These are phyloP conservation scores for Mycena chlorophos DNA, from an alignment of 768 basidiomycete genomes.

Conservation along the genomic window DNA sequence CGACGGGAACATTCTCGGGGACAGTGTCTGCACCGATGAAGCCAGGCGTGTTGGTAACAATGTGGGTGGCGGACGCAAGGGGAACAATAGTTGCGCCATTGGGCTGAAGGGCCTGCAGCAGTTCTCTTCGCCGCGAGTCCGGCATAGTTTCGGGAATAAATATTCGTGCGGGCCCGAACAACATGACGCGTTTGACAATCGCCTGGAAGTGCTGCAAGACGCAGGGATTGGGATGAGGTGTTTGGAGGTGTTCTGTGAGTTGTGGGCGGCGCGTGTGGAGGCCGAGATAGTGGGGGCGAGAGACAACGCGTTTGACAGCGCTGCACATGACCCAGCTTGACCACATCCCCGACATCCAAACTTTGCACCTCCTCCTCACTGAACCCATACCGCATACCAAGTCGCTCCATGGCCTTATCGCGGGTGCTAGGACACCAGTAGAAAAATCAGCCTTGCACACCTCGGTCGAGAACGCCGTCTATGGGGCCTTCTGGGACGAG, in stretches of 20 bases:
- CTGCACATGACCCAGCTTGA: no score
- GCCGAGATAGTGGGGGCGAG: no score
- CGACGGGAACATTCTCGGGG: slow-evolving; percentile 9
- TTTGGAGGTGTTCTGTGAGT: no score
- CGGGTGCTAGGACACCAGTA: background rate
- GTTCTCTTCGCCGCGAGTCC: slow-evolving; percentile 40
- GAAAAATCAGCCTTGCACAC: slow-evolving; percentile 25
- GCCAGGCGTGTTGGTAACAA: slow-evolving; percentile 56
- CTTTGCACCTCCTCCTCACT: slow-evolving; percentile 45
- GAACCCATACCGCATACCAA: slow-evolving; percentile 75
- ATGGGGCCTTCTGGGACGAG: slow-evolving; percentile 75
- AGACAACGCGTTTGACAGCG: no score
- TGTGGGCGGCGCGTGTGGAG: no score
- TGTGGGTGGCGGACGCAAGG: slow-evolving; percentile 47
- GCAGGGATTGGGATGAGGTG: no score
- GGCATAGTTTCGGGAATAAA: slow-evolving; percentile 52
- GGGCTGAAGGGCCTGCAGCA: slow-evolving; percentile 47
- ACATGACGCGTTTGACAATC: no score
- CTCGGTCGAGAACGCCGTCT: slow-evolving; percentile 54
- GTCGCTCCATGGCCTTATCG: slow-evolving; percentile 61
- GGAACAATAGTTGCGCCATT: slow-evolving; percentile 49
- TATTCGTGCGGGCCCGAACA: background rate
- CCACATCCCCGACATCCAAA: background rate
- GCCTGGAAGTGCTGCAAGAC: no score
- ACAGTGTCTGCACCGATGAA: slow-evolving; percentile 35